Conservation (phyloP, 1,139 yeast genomes). For the Diutina scorzettiae region DNA sequence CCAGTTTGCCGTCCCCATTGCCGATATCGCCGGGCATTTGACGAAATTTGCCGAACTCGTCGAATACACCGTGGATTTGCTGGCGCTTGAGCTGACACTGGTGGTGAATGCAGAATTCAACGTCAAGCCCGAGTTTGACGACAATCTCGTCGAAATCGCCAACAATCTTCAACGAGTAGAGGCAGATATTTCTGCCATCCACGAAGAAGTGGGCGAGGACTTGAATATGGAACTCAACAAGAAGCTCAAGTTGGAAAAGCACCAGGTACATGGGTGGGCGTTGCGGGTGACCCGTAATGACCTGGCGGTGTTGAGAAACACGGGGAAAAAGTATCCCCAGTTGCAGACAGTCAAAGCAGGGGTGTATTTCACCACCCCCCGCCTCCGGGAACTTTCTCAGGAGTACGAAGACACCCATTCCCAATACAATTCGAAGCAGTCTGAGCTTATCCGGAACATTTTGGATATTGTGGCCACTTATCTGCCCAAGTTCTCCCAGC, state of each 20-base stretch:
- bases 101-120: slow-evolving; percentile 50
- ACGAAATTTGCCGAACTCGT: slow-evolving; percentile 71
- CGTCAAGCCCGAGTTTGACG: slow-evolving; percentile 85
- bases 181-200: slow-evolving; percentile 45
- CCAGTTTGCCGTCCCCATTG: slow-evolving; percentile 28
- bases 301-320: slow-evolving; percentile 62
- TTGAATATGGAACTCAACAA: slow-evolving; percentile 74
- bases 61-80: slow-evolving; percentile 83
- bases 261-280: slow-evolving; percentile 86
- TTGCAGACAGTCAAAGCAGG: slow-evolving; percentile 92
- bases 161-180: slow-evolving; percentile 43
- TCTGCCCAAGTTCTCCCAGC: slow-evolving; percentile 58
- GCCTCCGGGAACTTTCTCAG: slow-evolving; percentile 46
- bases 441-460: slow-evolving; percentile 70
- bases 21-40: slow-evolving; percentile 37
- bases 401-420: slow-evolving; percentile 47
- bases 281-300: slow-evolving; percentile 85
- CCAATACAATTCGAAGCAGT: slow-evolving; percentile 65
- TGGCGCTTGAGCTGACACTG: slow-evolving; percentile 54
- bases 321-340: slow-evolving; percentile 51
- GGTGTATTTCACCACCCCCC: slow-evolving; percentile 70
- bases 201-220: slow-evolving; percentile 58
- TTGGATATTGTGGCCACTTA: slow-evolving; percentile 72
- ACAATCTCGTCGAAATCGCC: slow-evolving; percentile 51
- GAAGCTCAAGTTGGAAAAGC: slow-evolving; percentile 80